Evolutionary conservation across 805 yeast species (phyloP).

Genomic region (Sugiyamaella boreocaroliniensis): DNA sequence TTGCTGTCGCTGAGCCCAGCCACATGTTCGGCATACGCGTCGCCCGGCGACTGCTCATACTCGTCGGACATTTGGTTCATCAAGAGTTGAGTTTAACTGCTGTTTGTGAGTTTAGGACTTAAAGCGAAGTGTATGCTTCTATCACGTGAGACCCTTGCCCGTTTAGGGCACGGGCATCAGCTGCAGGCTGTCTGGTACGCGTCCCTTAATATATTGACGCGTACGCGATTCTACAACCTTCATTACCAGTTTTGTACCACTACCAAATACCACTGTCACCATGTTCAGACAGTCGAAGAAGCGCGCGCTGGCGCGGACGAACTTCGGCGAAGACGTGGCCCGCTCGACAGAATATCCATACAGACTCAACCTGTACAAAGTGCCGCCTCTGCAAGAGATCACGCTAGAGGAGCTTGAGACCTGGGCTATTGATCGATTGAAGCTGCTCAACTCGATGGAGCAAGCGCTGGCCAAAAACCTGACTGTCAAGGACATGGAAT

Average conservation of each 20-base stretch:
- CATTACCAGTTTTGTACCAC: too few species aligned
- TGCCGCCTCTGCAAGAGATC: slow-evolving; percentile 78
- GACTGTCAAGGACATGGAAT: slow-evolving; percentile 56
- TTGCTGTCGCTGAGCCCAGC: slow-evolving; percentile 5
- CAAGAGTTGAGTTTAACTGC: too few species aligned
- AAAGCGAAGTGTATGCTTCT: too few species aligned
- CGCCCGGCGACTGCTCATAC: not conserved
- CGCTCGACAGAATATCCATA: slow-evolving; percentile 40
- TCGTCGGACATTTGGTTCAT: slow-evolving; percentile 1
- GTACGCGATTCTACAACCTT: too few species aligned
- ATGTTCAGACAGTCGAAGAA: slow-evolving; percentile 28
- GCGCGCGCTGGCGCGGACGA: slow-evolving; percentile 28
- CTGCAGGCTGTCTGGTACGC: too few species aligned
- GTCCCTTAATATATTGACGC: too few species aligned
- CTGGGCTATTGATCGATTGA: slow-evolving; percentile 92
- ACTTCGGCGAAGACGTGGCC: slow-evolving; percentile 31
- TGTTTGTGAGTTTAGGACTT: too few species aligned
- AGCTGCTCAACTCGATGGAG: slow-evolving; percentile 78
- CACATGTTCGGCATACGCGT: not conserved
- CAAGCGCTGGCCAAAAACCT: slow-evolving; percentile 61
- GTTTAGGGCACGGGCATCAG: too few species aligned
- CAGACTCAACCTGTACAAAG: slow-evolving; percentile 65
- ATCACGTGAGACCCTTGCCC: too few species aligned
- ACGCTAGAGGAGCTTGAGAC: slow-evolving; percentile 87
- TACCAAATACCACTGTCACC: too few species aligned